Evolutionary conservation across 345 rosid species (phyloP).

Genomic region (Populus simonii): DNA sequence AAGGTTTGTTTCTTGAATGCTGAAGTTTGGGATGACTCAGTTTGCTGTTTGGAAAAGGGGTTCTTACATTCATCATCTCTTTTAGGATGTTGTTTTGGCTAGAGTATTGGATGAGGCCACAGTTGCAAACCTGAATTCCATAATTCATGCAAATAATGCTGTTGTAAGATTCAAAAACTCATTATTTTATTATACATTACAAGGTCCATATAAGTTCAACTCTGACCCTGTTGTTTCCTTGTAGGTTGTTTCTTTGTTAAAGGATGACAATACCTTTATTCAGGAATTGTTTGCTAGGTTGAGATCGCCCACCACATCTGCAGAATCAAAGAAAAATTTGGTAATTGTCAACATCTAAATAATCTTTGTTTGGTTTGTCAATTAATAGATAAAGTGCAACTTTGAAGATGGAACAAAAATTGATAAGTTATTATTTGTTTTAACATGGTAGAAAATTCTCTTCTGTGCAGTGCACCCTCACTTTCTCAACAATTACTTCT

Average conservation of each 20-base stretch:
- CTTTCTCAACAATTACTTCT: background rate
- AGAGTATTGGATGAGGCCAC: slow-evolving; percentile 83
- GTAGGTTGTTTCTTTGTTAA: slow-evolving; percentile 75
- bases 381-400: background rate
- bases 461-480: background rate
- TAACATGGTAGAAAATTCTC: background rate
- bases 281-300: slow-evolving; percentile 80
- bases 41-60: slow-evolving; percentile 12
- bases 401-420: background rate
- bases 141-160: slow-evolving; percentile 70
- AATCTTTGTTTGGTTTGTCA: background rate
- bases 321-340: slow-evolving; percentile 83
- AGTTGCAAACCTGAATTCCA: slow-evolving; percentile 58
- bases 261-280: slow-evolving; percentile 81
- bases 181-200: background rate
- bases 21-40: slow-evolving; percentile 12
- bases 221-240: slow-evolving; percentile 20
- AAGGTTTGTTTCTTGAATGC: slow-evolving; percentile 52
- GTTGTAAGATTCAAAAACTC: slow-evolving; percentile 49
- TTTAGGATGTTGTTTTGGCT: slow-evolving; percentile 90
- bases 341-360: slow-evolving; percentile 29
- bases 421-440: background rate
- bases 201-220: background rate
- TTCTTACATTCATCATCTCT: slow-evolving; percentile 21
- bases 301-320: slow-evolving; percentile 54